Percentiles rank a stretch among this genome's conserved stretches.
phyloP scores from a whole-genome alignment of 768 basidiomycete species.

The Trametes maxima region DNA sequence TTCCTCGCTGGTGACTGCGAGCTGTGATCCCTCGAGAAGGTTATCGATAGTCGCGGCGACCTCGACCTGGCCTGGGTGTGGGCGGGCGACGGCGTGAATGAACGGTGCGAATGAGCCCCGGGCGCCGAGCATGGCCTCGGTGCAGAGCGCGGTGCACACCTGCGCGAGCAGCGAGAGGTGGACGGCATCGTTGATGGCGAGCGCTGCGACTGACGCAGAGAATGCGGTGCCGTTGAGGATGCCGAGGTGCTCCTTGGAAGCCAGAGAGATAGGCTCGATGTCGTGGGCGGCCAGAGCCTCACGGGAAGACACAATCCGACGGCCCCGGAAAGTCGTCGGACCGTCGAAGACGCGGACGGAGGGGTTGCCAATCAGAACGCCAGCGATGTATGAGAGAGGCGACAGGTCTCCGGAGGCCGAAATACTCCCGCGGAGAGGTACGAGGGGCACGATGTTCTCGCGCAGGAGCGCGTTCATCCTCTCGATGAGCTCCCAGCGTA shows the following conservation, averaged over 20 bases:
- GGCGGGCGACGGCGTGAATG: constrained; percentile 73
- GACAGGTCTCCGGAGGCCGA: constrained; percentile 84
- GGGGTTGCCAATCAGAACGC: constrained; percentile 77
- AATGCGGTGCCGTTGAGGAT: constrained; percentile 87
- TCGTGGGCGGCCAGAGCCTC: constrained; percentile 61
- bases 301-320: constrained; percentile 52
- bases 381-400: constrained; percentile 83
- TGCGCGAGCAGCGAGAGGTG: constrained; percentile 67
- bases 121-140: constrained; percentile 78
- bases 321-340: constrained; percentile 48
- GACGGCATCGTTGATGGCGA: constrained; percentile 73
- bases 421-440: constrained; percentile 83
- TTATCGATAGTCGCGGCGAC: constrained; percentile 68
- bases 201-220: constrained; percentile 74
- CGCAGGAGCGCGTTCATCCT: constrained; percentile 74
- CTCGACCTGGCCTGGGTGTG: constrained; percentile 87
- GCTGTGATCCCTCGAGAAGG: constrained; percentile 66
- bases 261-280: constrained; percentile 65
- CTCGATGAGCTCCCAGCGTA: constrained; percentile 78
- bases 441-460: constrained; percentile 74
- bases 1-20: constrained; percentile 65
- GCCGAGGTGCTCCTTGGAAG: constrained; percentile 78
- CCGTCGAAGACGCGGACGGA: constrained; percentile 73
- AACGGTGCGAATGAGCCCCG: constrained; percentile 77
- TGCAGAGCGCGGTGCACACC: constrained; percentile 80